A percentile compares a stretch with the other conserved stretches of the same genome.
These are phyloP conservation scores for Somion occarium DNA, from an alignment of 1,284 basidiomycete genomes.

Conservation along the genomic window DNA sequence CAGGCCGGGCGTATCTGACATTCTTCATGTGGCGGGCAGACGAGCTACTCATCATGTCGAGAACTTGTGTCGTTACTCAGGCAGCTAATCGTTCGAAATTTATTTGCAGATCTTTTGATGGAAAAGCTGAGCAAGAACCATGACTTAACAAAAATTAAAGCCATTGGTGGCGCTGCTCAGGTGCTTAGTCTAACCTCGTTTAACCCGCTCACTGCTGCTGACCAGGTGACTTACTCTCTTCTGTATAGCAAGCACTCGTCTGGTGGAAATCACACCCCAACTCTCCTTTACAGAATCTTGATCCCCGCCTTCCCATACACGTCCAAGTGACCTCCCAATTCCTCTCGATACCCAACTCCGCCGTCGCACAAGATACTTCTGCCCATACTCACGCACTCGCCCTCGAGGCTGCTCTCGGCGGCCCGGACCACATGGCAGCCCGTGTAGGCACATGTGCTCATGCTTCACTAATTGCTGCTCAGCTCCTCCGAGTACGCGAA, in stretches of 20 bases:
- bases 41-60: too few species aligned
- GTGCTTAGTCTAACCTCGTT: constrained; percentile 27
- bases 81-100: too few species aligned
- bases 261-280: constrained; percentile 77
- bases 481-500: constrained; percentile 66
- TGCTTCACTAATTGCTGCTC: constrained; percentile 63
- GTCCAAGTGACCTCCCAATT: constrained; percentile 61
- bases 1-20: too few species aligned
- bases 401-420: constrained; percentile 68
- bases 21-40: too few species aligned
- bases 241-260: constrained; percentile 63
- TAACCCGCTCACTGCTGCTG: background rate
- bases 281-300: constrained; percentile 60
- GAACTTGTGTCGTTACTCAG: too few species aligned
- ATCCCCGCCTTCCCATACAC: constrained; percentile 60
- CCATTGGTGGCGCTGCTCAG: constrained; percentile 72
- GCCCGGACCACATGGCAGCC: constrained; percentile 68
- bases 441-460: constrained; percentile 68
- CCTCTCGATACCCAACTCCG: constrained; percentile 72
- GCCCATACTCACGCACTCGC: constrained; percentile 70
- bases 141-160: constrained; percentile 62
- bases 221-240: too few species aligned
- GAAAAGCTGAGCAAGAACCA: constrained; percentile 66
- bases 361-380: constrained; percentile 72
- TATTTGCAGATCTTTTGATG: constrained; percentile 62